Conservation (phyloP, 257 asterid species). For the Solanum medicagineum region DNA sequence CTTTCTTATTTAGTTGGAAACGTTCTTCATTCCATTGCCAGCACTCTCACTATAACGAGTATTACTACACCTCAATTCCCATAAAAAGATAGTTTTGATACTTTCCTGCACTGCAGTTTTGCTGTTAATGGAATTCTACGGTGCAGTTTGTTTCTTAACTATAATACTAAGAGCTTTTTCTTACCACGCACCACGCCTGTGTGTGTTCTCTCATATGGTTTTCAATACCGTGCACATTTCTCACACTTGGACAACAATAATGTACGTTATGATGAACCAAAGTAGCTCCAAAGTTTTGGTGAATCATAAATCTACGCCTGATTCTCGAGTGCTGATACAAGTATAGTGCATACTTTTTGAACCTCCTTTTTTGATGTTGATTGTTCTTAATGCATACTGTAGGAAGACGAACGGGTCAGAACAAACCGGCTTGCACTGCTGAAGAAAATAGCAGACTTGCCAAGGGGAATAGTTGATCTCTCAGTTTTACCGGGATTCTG, state of each 20-base stretch:
- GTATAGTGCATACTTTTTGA: background rate
- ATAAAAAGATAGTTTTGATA: background rate
- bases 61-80: background rate
- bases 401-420: conserved; percentile 82
- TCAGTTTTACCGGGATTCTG: conserved; percentile 57
- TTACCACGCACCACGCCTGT: background rate
- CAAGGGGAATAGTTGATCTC: conserved; percentile 89
- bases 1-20: background rate
- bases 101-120: background rate
- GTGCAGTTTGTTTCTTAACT: background rate
- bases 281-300: background rate
- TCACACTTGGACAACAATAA: background rate
- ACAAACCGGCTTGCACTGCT: conserved; percentile 83
- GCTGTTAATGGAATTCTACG: background rate
- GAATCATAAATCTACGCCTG: background rate
- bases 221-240: background rate
- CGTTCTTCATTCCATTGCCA: background rate
- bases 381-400: conserved; percentile 12
- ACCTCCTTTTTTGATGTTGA: background rate
- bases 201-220: background rate
- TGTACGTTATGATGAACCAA: background rate
- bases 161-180: background rate
- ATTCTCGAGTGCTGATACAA: background rate
- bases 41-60: background rate
- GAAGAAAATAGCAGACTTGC: conserved; percentile 60